Base-by-base conservation (phyloP, 2,329 filamentous ascomycete genomes). In the Aspergillus jensenii region DNA sequence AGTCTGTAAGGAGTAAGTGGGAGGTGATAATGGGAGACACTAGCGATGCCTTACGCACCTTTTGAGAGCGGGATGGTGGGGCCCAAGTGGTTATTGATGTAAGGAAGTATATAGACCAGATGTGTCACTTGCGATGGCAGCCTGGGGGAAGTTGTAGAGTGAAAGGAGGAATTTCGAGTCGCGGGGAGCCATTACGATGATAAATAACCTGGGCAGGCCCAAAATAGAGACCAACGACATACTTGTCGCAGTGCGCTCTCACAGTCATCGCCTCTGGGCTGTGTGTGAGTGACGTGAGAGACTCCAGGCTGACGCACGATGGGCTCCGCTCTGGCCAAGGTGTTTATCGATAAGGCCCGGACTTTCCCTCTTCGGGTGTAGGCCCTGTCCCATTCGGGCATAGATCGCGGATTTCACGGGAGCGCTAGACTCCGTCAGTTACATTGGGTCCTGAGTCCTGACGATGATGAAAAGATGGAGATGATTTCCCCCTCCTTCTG, bases 271-370 rank as follows among this genome's bases (percentile, higher is more conserved):
- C 45, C 45, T 54, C 52, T 19, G 43, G 52, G 44, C 33, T 40
- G n/a, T 43, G 15, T 41, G 45, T 59, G 55, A 59, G 63, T 65
- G 65, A 67, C 65, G 63, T 67, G 64, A 65, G 58, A 53, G 63
- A 67, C 44, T 41, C 44, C 33, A 48, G 35, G 52, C 59, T 66
- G 62, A 61, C n/a, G 76, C 72, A 60, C 74, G 75, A 59, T 56
- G 48, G 39, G 52, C 55, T 52, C 58, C 25, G 17, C 19, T 53
- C 25, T n/a, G 31, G 21, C 49, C 37, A n/a, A 31, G 27, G 19
- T n/a, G 51, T 74, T 31, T 33, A 66, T 65, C 63, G 59, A 66
- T 64, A 62, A 65, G 17, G 17, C 23, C 25, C n/a, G 33, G 43
- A 46, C 46, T n/a, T 55, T 45, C 11, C 59, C 52, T 25, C 19